Conservation (phyloP, 1,284 basidiomycete genomes). For the Trichosporon asahii region DNA sequence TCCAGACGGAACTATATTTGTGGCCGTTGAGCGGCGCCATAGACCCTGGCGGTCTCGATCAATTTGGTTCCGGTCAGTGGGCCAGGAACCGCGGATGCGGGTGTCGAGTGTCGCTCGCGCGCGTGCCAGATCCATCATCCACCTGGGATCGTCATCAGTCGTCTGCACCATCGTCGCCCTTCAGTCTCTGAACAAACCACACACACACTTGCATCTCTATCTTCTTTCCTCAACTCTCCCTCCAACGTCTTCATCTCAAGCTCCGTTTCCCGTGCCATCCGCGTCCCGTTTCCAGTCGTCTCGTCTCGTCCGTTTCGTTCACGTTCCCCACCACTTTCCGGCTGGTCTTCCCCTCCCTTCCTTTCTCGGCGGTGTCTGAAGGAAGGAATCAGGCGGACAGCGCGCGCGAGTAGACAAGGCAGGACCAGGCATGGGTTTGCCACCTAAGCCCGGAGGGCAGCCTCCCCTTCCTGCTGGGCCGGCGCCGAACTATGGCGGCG, state of each 20-base stretch:
- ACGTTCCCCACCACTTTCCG: background rate
- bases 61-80: background rate
- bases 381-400: background rate
- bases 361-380: background rate
- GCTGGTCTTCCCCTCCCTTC: background rate
- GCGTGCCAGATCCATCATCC: background rate
- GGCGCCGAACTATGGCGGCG: slow-evolving; percentile 35
- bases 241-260: background rate
- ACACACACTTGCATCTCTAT: background rate
- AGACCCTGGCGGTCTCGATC: background rate
- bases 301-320: background rate
- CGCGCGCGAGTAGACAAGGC: background rate
- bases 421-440: background rate
- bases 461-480: slow-evolving; percentile 48
- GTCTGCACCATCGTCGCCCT: background rate
- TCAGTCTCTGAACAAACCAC: background rate
- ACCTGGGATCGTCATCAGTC: background rate
- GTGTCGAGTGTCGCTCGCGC: no score
- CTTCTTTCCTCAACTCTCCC: background rate
- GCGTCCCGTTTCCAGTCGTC: background rate
- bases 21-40: no score
- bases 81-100: background rate
- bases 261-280: background rate
- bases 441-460: slow-evolving; percentile 2
- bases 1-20: no score